Conservation (phyloP, 2,329 filamentous ascomycete genomes). For the Celoporthe dispersa region DNA sequence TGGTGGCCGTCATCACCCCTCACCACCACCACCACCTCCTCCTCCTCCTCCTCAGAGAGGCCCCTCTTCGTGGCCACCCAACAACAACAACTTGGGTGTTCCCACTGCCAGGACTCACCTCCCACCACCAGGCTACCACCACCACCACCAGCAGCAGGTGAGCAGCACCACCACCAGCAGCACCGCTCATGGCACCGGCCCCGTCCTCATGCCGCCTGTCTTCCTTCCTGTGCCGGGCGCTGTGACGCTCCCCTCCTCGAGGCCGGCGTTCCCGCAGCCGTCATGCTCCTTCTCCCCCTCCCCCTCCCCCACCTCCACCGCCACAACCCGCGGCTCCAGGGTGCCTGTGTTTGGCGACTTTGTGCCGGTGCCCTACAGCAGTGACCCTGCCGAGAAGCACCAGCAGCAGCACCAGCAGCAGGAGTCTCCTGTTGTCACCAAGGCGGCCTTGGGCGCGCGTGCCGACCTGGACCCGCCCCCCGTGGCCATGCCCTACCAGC, state of each 20-base stretch:
- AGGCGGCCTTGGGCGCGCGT: background rate
- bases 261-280: background rate
- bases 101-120: background rate
- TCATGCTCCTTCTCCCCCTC: too few relatives aligned
- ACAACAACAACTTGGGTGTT: background rate
- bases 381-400: background rate
- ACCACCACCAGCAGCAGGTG: background rate
- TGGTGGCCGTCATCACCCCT: background rate
- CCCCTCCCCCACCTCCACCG: too few relatives aligned
- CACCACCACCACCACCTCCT: background rate
- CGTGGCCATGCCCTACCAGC: too few relatives aligned
- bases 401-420: constrained; percentile 4
- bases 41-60: background rate
- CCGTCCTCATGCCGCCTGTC: background rate
- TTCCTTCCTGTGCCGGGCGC: background rate
- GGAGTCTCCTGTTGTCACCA: background rate
- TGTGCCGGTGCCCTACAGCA: too few relatives aligned
- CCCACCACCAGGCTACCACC: background rate
- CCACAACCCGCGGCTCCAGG: too few relatives aligned
- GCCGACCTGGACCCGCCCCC: background rate
- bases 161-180: background rate
- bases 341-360: background rate
- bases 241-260: background rate
- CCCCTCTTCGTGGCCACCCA: background rate
- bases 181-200: background rate